Evolutionary conservation across 176 grass and related monocot species (phyloP).

Genomic region (Pharus latifolius): DNA sequence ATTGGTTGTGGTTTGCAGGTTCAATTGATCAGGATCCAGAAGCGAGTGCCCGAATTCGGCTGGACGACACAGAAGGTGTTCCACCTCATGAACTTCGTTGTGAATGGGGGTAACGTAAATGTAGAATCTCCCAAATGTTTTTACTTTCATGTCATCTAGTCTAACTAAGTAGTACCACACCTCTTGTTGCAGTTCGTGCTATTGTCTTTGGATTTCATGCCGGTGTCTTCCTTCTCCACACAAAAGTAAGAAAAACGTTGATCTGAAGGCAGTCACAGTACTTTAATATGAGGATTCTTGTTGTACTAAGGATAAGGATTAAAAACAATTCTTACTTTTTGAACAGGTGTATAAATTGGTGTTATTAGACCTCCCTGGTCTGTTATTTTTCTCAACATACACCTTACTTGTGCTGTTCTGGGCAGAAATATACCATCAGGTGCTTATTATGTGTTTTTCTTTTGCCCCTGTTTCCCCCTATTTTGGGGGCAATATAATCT

Average conservation of each 20-base stretch:
- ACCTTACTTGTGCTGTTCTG: conserved; percentile 95
- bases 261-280: neutral
- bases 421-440: conserved; percentile 99
- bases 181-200: conserved; percentile 53
- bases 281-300: neutral
- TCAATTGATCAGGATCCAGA: conserved; percentile 85
- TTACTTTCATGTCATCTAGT: neutral
- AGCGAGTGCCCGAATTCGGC: conserved; percentile 78
- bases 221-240: conserved; percentile 56
- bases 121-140: neutral
- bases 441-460: neutral
- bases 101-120: conserved; percentile 62
- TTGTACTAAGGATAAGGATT: neutral
- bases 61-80: conserved; percentile 99
- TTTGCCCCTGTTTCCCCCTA: neutral
- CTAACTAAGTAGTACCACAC: neutral
- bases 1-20: conserved; percentile 36
- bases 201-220: conserved; percentile 67
- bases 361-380: conserved; percentile 65
- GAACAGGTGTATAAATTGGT: conserved; percentile 62
- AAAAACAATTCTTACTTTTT: neutral
- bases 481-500: neutral
- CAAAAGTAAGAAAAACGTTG: conserved; percentile 65
- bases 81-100: conserved; percentile 98
- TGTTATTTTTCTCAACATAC: conserved; percentile 96